Base-by-base conservation (phyloP, 768 basidiomycete genomes). In the Lactifluus volemus region DNA sequence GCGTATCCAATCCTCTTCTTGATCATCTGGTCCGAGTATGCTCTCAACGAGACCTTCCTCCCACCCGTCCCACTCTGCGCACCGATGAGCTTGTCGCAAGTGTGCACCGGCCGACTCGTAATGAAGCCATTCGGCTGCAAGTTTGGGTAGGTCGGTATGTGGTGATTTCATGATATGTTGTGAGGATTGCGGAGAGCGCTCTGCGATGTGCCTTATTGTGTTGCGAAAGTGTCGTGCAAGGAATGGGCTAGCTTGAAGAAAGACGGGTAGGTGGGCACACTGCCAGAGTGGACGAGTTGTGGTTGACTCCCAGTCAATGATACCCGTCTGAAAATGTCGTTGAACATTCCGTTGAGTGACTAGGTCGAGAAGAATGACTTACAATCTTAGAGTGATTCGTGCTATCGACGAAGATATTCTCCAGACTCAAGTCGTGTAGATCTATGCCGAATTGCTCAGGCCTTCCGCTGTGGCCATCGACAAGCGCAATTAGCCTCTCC, bases 221-320 rank as follows among this genome's bases (percentile, higher is more conserved):
- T 83, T 78, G 21, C 84, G 84, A 76, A 89, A 91, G 39, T 89
- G 76, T 67, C 80, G 82, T 1, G 81, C 79, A 2, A 85, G 83
- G 75, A 90, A 89, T 0, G 85, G 82, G 61, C 84, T 87, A n/a
- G 83, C 82, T 66, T 88, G 86, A 21, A 89, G 79, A 70, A 90
- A 89, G 0, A 87, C 80, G 0, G 90, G 90, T 2, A 91, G 77
- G 68, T 93, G 90, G 0, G 91, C 88, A 60, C 84, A 85, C 19
- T 87, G 85, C 89, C 89, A 92, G 19, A 93, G 78, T 4, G 90
- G 91, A 14, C 91, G 80, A 9, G 85, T 89, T 11, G 88, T 89
- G n/a, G 90, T 92, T 15, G 90, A 89, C 70, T 93, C 90, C 90
- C 89, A 92, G 67, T 93, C 91, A 45, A 93, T 92, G 60, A 93